These are phyloP conservation scores for Trypanosoma mega DNA, from an alignment of 208 protist species.

Conservation along the genomic window DNA sequence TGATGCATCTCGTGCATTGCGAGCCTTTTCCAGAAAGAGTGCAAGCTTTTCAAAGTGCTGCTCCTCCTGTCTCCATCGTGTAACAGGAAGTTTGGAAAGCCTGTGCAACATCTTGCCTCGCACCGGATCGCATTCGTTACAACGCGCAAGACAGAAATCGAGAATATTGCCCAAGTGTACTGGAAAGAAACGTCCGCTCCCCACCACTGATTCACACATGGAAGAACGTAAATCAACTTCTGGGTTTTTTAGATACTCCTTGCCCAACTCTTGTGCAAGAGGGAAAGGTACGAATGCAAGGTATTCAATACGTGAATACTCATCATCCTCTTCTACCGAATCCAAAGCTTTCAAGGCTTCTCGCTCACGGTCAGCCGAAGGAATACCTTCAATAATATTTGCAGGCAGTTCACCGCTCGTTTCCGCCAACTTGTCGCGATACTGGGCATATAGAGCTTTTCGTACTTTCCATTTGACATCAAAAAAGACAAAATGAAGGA, in stretches of 20 bases:
- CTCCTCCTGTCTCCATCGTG: constrained; percentile 17
- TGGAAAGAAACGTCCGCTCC: constrained; percentile 6
- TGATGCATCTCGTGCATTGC: constrained; percentile 17
- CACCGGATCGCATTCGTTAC: constrained; percentile 19
- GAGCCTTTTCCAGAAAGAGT: constrained; percentile 2
- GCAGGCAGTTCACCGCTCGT: constrained; percentile 3
- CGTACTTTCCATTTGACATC: constrained; percentile 1
- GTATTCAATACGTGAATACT: constrained; percentile 7
- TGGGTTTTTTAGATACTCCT: neutral
- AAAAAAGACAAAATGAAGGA: neutral
- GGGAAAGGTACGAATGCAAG: constrained; percentile 11
- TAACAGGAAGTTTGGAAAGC: constrained; percentile 1
- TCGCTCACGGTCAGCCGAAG: constrained; percentile 11
- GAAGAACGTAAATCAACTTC: constrained; percentile 5
- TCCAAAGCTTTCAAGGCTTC: constrained; percentile 17
- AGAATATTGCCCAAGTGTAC: constrained; percentile 22
- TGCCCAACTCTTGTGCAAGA: constrained; percentile 3
- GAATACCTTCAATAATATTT: constrained; percentile 3
- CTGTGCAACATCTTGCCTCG: constrained; percentile 1
- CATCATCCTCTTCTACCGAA: constrained; percentile 1
- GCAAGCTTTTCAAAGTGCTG: constrained; percentile 11
- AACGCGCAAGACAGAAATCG: constrained; percentile 16
- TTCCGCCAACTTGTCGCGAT: neutral
- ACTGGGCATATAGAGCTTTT: neutral
- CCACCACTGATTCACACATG: constrained; percentile 1